A percentile compares a stretch with the other conserved stretches of the same genome.
Conservation (phyloP, 148 eudicot genomes). For the Vaccinium darrowii region DNA sequence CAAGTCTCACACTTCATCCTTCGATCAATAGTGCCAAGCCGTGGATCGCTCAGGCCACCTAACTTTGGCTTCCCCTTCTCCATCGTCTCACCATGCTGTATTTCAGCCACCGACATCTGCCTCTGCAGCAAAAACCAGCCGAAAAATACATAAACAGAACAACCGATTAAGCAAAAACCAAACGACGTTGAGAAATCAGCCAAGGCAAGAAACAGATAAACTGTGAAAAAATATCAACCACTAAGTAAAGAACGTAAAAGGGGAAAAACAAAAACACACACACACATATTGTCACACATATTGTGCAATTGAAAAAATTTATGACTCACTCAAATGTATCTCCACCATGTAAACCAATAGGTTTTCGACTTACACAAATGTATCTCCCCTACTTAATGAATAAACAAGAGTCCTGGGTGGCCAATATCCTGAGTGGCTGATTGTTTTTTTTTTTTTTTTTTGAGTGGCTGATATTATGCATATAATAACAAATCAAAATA, state of each 20-base stretch:
- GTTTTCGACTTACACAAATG: no score
- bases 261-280: no score
- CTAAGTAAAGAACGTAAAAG: neutral
- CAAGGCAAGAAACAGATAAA: neutral
- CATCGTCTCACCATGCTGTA: constrained; percentile 84
- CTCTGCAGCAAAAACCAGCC: constrained; percentile 50
- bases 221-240: no score
- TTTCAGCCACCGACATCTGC: constrained; percentile 98
- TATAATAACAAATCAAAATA: no score
- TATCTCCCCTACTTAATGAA: no score
- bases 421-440: no score
- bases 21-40: constrained; percentile 92
- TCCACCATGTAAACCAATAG: no score
- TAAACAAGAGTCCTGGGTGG: no score
- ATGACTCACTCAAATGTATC: no score
- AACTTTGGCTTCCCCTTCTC: constrained; percentile 92
- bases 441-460: no score
- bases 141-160: neutral
- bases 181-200: neutral
- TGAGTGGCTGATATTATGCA: no score
- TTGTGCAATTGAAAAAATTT: neutral
- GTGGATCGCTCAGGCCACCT: constrained; percentile 75
- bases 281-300: no score
- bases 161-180: neutral
- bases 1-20: constrained; percentile 95